Evolutionary conservation across 352 stramenopile genomes (phyloP).

Genomic region (Phytophthora agathidicida): DNA sequence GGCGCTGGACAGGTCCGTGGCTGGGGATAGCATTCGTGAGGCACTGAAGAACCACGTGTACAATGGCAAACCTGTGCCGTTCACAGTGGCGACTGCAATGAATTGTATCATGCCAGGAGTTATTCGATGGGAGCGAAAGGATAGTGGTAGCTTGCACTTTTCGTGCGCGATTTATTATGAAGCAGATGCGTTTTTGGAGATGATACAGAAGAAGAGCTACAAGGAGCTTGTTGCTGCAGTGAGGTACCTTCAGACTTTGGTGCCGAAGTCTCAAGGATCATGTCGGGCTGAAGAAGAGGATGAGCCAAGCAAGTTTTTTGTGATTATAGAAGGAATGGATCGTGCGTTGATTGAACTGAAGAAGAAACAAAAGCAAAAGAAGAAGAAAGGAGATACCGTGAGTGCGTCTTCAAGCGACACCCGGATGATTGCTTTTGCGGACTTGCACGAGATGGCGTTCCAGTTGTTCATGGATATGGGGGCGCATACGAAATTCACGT

Average conservation of each 20-base stretch:
- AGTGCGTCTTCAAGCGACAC: background rate
- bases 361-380: slow-evolving; percentile 46
- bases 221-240: slow-evolving; percentile 38
- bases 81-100: slow-evolving; percentile 38
- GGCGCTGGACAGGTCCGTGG: slow-evolving; percentile 41
- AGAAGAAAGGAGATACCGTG: slow-evolving; percentile 9
- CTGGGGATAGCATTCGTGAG: slow-evolving; percentile 40
- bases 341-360: slow-evolving; percentile 55
- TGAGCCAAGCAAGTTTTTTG: slow-evolving; percentile 39
- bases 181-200: slow-evolving; percentile 43
- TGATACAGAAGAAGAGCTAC: slow-evolving; percentile 47
- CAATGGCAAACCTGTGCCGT: slow-evolving; percentile 59
- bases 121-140: slow-evolving; percentile 45
- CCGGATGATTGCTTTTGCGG: slow-evolving; percentile 46
- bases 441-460: slow-evolving; percentile 68
- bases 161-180: slow-evolving; percentile 50
- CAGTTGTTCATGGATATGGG: slow-evolving; percentile 70
- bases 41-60: slow-evolving; percentile 57
- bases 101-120: slow-evolving; percentile 35
- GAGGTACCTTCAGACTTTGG: slow-evolving; percentile 34
- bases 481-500: slow-evolving; percentile 69
- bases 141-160: slow-evolving; percentile 10
- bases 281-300: slow-evolving; percentile 11
- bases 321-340: slow-evolving; percentile 72
- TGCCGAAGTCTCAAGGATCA: slow-evolving; percentile 10